Base-by-base conservation (phyloP, 345 rosid genomes). In the Salix purpurea region DNA sequence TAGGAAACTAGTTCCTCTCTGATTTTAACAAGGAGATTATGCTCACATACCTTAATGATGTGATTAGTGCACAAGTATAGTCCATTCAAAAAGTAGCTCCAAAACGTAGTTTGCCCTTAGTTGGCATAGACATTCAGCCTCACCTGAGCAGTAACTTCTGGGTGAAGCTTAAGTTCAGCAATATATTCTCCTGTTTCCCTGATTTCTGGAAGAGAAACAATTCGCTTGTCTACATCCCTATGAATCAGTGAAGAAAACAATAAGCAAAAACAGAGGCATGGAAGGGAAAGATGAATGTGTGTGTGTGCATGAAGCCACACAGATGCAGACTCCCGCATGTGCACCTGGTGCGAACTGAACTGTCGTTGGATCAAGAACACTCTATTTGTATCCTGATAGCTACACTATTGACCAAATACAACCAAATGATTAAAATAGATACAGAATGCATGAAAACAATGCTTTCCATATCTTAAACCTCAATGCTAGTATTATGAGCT, bases 101-200 rank as follows among this genome's bases (percentile, higher is more conserved):
- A 34, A 44, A 62, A 30, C n/a, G 71, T 75, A 69, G 68, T 34
- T 78, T 76, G 64, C 69, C 76, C 78, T 86, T 75, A 93, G 84
- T 90, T 96, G 40, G 97, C 93, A 76, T 13, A 89, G 74, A 96
- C 98, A 65, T 89, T 96, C 81, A 96, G 37, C 87, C 85, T 88
- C 75, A 93, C 87, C 70, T 83, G 90, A 56, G 98, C 98, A 42
- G 89, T 90, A 73, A 96, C 98, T 81, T 96, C 98, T 0, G 98
- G 96, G 69, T 93, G 99, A 82, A 96, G 98, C 85, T 90, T 96
- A 50, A 96, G 88, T 82, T 96, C 96, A 28, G 96, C 99, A 23
- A 90, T 74, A 79, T 93, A 91, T 83, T 91, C 97, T 71, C 99
- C 99, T 1, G 93, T 90, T 85, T 95, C 99, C 75, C 96, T 87